Conservation (phyloP, 2,329 filamentous ascomycete genomes). For the Botrytis byssoidea region DNA sequence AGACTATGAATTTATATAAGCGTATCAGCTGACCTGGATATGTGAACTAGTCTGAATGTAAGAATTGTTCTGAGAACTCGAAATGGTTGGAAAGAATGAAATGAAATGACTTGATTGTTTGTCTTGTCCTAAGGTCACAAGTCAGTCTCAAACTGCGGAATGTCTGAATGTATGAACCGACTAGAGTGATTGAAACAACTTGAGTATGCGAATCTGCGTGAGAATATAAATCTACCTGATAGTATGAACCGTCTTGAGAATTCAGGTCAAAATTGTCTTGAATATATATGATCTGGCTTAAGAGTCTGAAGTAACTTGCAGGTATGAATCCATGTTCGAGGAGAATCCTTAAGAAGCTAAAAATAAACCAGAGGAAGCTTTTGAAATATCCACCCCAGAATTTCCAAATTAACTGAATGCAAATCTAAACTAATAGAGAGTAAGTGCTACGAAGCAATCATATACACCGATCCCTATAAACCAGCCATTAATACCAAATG, state of each 20-base stretch:
- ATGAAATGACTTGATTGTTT: neutral
- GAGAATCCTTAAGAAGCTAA: neutral
- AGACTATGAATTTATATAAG: neutral
- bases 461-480: neutral
- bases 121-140: neutral
- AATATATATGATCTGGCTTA: neutral
- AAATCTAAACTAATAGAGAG: neutral
- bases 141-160: neutral
- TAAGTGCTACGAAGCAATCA: neutral
- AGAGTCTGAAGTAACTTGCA: neutral
- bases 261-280: neutral
- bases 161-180: neutral
- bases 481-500: accelerated
- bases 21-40: neutral
- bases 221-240: neutral
- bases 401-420: neutral
- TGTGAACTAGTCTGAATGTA: neutral
- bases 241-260: neutral
- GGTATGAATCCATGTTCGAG: neutral
- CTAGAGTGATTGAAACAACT: neutral
- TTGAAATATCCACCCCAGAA: neutral
- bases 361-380: neutral
- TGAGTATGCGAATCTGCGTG: neutral
- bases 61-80: neutral
- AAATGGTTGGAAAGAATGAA: neutral